phyloP scores from a whole-genome alignment of 805 yeast genomes.

The Teunomyces kruisii region DNA sequence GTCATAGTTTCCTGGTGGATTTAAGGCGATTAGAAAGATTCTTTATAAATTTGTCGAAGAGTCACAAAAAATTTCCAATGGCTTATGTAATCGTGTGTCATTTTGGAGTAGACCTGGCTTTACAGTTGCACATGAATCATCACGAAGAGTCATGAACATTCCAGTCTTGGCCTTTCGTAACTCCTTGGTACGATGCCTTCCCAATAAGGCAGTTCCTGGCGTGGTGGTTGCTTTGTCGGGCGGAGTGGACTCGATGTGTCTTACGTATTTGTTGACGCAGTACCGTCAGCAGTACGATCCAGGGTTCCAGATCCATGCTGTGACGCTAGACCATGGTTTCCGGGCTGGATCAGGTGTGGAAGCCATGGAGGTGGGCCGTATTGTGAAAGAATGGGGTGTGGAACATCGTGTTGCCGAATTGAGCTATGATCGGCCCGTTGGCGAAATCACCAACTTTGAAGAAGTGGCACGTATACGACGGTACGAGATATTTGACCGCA shows the following conservation, averaged over 20 bases:
- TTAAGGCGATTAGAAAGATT: background rate
- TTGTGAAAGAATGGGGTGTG: conserved; percentile 34
- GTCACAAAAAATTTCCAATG: conserved; percentile 1
- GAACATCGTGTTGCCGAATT: conserved; percentile 30
- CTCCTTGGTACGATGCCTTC: background rate
- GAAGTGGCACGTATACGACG: conserved; percentile 58
- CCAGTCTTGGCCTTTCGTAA: background rate
- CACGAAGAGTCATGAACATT: background rate
- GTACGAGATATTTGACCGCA: conserved; percentile 41
- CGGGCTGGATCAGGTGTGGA: conserved; percentile 51
- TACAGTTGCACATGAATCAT: too few relatives aligned
- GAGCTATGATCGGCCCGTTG: conserved; percentile 25
- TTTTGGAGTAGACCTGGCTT: background rate
- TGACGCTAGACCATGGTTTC: conserved; percentile 66
- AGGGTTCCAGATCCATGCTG: conserved; percentile 44
- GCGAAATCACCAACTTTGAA: conserved; percentile 47
- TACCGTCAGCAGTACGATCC: conserved; percentile 29
- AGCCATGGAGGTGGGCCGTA: conserved; percentile 41
- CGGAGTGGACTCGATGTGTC: conserved; percentile 78
- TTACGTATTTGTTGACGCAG: conserved; percentile 49
- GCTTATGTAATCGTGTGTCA: conserved; percentile 1
- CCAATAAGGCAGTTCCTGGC: conserved; percentile 20
- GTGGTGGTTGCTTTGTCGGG: conserved; percentile 69
- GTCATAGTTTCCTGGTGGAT: background rate
- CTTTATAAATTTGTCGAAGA: conserved; percentile 1